Evolutionary conservation across 208 protist species (phyloP).

Genomic region (Angomonas deanei): DNA sequence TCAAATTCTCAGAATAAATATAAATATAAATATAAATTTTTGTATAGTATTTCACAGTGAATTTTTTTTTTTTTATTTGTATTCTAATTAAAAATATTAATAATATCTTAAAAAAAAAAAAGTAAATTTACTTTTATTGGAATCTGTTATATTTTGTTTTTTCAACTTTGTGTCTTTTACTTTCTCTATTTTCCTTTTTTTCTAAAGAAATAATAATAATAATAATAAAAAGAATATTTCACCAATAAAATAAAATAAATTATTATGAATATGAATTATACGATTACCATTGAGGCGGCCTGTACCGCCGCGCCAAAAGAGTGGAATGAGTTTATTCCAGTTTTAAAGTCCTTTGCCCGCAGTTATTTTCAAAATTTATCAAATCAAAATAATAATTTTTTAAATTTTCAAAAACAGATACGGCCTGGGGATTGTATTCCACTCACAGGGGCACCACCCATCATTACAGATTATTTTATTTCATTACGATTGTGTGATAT

Average conservation of each 20-base stretch:
- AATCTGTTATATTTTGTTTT: neutral
- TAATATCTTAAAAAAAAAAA: no score
- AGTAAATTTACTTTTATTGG: neutral
- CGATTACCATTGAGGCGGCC: neutral
- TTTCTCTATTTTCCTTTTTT: neutral
- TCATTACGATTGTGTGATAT: neutral
- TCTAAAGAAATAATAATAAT: neutral
- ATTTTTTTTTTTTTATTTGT: neutral
- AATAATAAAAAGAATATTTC: neutral
- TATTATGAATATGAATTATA: no score
- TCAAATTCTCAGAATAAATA: no score
- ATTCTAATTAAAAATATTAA: neutral
- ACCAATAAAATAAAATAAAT: neutral
- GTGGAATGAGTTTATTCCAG: neutral
- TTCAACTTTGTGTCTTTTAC: neutral
- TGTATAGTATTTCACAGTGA: neutral
- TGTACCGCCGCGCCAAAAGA: neutral
- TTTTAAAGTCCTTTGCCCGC: neutral
- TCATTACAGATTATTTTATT: neutral
- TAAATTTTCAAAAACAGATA: neutral
- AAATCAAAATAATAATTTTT: neutral
- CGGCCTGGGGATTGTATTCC: neutral
- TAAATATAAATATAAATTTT: conserved; percentile 1
- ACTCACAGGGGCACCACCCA: neutral
- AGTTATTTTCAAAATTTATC: neutral